A percentile compares a stretch with the other conserved stretches of the same genome.
phyloP scores from a whole-genome alignment of 176 grass and related monocot genomes.

The Puccinellia tenuiflora region DNA sequence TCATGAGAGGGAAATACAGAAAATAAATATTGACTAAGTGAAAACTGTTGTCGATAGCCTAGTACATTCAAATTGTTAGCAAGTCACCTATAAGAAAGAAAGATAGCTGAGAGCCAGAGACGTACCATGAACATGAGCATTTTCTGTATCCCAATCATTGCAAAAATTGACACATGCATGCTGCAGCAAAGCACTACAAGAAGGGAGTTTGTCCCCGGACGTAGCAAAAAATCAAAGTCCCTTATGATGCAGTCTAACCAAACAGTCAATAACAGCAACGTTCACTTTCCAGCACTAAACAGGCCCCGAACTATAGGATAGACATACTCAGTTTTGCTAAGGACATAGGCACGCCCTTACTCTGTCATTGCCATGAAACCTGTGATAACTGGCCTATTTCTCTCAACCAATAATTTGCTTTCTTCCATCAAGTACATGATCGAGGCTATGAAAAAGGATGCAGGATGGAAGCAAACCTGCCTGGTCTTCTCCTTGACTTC shows the following conservation, averaged over 20 bases:
- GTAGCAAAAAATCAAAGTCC: conserved; percentile 84
- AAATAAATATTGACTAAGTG: conserved; percentile 6
- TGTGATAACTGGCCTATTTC: conserved; percentile 46
- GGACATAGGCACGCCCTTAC: conserved; percentile 47
- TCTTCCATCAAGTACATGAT: conserved; percentile 54
- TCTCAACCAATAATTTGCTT: conserved; percentile 51
- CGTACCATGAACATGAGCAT: conserved; percentile 66
- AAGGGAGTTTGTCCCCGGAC: conserved; percentile 79
- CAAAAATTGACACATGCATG: conserved; percentile 63
- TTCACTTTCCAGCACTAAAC: conserved; percentile 65
- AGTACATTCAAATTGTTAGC: background rate
- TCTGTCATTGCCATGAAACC: conserved; percentile 34
- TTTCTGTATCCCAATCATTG: conserved; percentile 86
- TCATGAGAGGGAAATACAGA: background rate
- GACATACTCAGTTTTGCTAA: conserved; percentile 42
- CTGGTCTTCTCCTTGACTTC: conserved; percentile 37
- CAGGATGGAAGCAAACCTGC: conserved; percentile 49
- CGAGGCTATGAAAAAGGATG: conserved; percentile 52
- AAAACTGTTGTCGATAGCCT: background rate
- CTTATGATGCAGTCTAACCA: conserved; percentile 91
- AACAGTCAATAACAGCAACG: conserved; percentile 63
- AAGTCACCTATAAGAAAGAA: conserved; percentile 4
- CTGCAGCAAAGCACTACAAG: conserved; percentile 86
- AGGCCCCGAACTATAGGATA: conserved; percentile 62
- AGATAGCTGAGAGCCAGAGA: conserved; percentile 28